Conservation (phyloP, 2,329 filamentous ascomycete genomes). For the Arthrinium puccinioides region DNA sequence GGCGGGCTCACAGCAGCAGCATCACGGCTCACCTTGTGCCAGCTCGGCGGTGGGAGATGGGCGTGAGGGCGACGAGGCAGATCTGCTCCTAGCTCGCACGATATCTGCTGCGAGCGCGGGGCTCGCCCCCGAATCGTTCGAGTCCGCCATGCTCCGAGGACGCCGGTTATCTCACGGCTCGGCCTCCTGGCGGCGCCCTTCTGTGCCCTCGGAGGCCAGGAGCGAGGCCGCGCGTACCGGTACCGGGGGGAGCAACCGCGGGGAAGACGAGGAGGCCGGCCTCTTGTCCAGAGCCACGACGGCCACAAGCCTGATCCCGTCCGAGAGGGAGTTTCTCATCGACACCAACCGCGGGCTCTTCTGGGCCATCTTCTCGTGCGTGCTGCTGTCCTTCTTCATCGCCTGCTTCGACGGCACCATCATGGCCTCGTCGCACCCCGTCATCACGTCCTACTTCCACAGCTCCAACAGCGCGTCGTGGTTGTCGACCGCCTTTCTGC, state of each 20-base stretch:
- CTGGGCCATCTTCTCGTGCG: slow-evolving; percentile 54
- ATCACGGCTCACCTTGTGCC: no score
- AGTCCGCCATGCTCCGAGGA: slow-evolving; percentile 31
- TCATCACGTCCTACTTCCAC: slow-evolving; percentile 74
- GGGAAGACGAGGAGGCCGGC: not conserved
- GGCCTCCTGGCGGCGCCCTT: not conserved
- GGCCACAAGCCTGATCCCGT: slow-evolving; percentile 1
- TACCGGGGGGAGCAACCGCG: slow-evolving; percentile 1
- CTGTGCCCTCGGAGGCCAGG: not conserved
- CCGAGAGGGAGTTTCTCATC: slow-evolving; percentile 28
- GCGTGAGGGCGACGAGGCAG: slow-evolving; percentile 25
- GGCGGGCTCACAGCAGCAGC: no score
- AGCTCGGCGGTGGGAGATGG: no score
- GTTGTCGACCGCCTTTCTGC: slow-evolving; percentile 71
- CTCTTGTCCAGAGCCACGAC: no score
- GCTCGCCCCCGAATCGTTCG: slow-evolving; percentile 33
- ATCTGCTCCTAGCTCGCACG: slow-evolving; percentile 30
- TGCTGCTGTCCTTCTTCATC: slow-evolving; percentile 52
- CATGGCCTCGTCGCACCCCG: slow-evolving; percentile 75
- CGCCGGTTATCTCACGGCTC: slow-evolving; percentile 19
- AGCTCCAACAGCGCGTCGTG: slow-evolving; percentile 74
- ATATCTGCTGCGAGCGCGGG: slow-evolving; percentile 27
- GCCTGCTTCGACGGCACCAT: slow-evolving; percentile 69
- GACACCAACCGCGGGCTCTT: slow-evolving; percentile 44
- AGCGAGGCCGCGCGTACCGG: slow-evolving; percentile 5